phyloP scores from a whole-genome alignment of 495 filamentous ascomycete genomes.

The Penicillium bovifimosum region DNA sequence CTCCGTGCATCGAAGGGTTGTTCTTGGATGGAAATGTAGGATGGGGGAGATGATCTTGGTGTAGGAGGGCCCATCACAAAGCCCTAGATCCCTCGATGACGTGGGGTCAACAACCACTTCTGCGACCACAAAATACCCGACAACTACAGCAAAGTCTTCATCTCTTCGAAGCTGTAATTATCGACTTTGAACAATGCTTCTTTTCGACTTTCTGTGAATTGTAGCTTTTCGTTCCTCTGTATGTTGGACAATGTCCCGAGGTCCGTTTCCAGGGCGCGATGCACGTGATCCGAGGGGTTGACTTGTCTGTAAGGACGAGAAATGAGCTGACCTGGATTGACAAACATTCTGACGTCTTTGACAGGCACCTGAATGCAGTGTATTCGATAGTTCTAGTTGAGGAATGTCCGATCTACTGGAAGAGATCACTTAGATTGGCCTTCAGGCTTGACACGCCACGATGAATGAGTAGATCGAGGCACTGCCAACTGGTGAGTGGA shows the following conservation, averaged over 20 bases:
- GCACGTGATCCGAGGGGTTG: constrained; percentile 6
- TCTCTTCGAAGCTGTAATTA: no score
- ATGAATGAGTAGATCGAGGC: background rate
- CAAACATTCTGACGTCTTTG: constrained; percentile 1
- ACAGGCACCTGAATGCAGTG: constrained; percentile 7
- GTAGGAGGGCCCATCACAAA: background rate
- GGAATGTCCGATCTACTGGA: background rate
- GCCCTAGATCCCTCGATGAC: constrained; percentile 24
- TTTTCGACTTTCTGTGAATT: no score
- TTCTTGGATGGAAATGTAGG: background rate
- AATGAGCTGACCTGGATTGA: constrained; percentile 2
- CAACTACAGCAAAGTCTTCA: no score
- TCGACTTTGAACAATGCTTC: background rate
- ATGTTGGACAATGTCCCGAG: background rate
- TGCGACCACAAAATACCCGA: background rate
- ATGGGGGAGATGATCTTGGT: background rate
- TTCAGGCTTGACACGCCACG: background rate
- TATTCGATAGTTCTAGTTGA: background rate
- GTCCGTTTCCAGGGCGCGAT: background rate
- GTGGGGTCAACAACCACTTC: constrained; percentile 2
- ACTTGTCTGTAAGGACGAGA: constrained; percentile 1
- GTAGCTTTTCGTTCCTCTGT: background rate
- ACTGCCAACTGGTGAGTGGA: no score
- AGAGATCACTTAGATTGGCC: background rate
- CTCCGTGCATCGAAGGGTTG: constrained; percentile 5